A percentile compares a stretch with the other conserved stretches of the same genome.
phyloP scores from a whole-genome alignment of 139 green algal genomes.

The Chlorella sp. region DNA sequence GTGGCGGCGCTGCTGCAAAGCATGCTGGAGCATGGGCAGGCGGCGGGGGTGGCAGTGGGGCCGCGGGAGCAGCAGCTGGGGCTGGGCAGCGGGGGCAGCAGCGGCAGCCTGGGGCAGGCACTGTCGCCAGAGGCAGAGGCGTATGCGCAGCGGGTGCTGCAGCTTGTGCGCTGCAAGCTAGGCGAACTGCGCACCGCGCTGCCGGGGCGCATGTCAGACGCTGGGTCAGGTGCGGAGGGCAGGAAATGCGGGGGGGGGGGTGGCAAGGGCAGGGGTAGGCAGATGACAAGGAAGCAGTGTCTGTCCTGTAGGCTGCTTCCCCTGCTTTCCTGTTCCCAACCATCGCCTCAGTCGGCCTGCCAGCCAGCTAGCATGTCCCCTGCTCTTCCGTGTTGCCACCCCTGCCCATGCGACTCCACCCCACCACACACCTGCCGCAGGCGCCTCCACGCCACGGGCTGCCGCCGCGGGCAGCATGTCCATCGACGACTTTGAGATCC shows the following conservation, averaged over 20 bases:
- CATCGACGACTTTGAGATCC: conserved; percentile 95
- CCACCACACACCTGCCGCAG: conserved; percentile 1
- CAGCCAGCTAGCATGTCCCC: too few relatives aligned
- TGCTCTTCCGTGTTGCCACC: too few relatives aligned
- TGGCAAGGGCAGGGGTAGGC: neutral
- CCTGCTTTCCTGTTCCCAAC: too few relatives aligned
- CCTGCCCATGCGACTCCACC: neutral
- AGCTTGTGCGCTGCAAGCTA: conserved; percentile 66
- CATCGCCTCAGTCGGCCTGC: too few relatives aligned
- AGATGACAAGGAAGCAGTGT: neutral
- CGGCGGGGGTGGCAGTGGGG: neutral
- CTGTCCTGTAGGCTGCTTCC: too few relatives aligned
- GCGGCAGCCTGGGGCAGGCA: conserved; percentile 21
- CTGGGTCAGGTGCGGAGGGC: conserved; percentile 13
- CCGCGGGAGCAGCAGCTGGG: conserved; percentile 24
- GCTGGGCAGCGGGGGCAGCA: neutral
- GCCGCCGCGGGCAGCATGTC: conserved; percentile 37
- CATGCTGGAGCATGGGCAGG: conserved; percentile 23
- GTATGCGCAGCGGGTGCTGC: conserved; percentile 45
- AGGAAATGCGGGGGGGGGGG: neutral
- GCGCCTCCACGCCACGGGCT: conserved; percentile 34
- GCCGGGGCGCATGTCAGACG: conserved; percentile 38
- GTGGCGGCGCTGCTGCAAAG: conserved; percentile 12
- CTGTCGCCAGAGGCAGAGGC: conserved; percentile 51
- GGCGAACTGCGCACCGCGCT: conserved; percentile 38